Evolutionary conservation across 116 monocot species (phyloP).

Genomic region (Zostera marina): DNA sequence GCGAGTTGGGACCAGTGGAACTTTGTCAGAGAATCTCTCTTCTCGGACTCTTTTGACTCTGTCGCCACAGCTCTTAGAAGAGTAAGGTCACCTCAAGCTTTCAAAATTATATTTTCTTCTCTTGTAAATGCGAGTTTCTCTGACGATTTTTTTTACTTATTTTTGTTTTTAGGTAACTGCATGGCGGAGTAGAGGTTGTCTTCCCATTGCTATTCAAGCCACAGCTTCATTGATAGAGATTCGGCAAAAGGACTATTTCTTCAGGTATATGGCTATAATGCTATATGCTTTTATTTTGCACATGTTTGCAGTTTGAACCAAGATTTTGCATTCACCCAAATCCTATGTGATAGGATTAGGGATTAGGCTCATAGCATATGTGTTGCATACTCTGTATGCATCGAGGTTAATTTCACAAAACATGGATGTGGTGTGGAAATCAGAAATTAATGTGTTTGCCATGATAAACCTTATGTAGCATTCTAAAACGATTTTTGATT

Average conservation of each 20-base stretch:
- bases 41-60: too few species aligned
- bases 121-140: not conserved
- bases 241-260: conserved; percentile 68
- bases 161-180: conserved; percentile 38
- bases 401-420: too few species aligned
- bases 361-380: too few species aligned
- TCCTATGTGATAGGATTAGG: too few species aligned
- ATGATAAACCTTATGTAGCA: too few species aligned
- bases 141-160: not conserved
- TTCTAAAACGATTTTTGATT: too few species aligned
- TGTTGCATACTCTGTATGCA: too few species aligned
- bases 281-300: not conserved
- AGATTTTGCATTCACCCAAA: not conserved
- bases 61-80: too few species aligned
- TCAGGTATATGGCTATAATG: conserved; percentile 23
- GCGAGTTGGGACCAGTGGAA: too few species aligned
- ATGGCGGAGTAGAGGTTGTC: conserved; percentile 73
- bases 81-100: not conserved
- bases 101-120: not conserved
- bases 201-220: conserved; percentile 55
- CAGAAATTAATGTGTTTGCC: too few species aligned
- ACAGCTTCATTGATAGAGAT: conserved; percentile 71
- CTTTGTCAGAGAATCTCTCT: too few species aligned
- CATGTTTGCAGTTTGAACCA: not conserved
- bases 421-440: too few species aligned